Evolutionary conservation across 306 rosid genomes (phyloP).

Genomic region (Begonia fuchsioides): DNA sequence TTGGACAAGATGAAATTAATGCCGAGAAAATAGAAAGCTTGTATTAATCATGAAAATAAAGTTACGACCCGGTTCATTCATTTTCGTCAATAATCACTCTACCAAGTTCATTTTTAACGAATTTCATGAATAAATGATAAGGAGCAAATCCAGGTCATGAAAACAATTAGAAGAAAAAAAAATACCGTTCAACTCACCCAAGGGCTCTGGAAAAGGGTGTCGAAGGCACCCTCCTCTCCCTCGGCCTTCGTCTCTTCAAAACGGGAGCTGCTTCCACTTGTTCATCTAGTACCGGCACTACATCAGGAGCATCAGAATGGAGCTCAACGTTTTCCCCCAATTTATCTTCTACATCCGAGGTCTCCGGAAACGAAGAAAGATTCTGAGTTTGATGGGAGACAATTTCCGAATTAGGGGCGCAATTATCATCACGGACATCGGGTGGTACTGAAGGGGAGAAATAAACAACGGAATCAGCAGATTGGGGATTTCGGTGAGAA

Average conservation of each 20-base stretch:
- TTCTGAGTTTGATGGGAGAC: slow-evolving; percentile 1
- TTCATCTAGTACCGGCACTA: background rate
- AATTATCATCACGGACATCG: slow-evolving; percentile 3
- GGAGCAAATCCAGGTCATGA: background rate
- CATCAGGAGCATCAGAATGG: background rate
- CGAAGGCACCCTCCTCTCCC: slow-evolving; percentile 46
- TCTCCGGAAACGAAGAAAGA: background rate
- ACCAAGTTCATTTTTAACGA: background rate
- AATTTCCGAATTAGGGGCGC: slow-evolving; percentile 3
- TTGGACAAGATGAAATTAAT: too few species aligned
- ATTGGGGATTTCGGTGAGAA: slow-evolving; percentile 12
- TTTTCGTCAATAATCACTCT: too few species aligned
- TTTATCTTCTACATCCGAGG: background rate
- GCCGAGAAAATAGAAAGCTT: too few species aligned
- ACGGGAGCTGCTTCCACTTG: slow-evolving; percentile 3
- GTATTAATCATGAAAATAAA: too few species aligned
- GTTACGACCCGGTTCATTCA: too few species aligned
- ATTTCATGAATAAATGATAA: background rate
- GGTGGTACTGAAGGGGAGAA: slow-evolving; percentile 15
- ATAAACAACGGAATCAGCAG: slow-evolving; percentile 31
- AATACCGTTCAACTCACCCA: slow-evolving; percentile 15
- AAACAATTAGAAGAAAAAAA: background rate
- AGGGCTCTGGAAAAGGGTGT: slow-evolving; percentile 41
- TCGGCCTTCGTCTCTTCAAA: slow-evolving; percentile 24
- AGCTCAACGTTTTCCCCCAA: slow-evolving; percentile 3